Evolutionary conservation across 306 rosid species (phyloP).

Genomic region (Rosa chinensis): DNA sequence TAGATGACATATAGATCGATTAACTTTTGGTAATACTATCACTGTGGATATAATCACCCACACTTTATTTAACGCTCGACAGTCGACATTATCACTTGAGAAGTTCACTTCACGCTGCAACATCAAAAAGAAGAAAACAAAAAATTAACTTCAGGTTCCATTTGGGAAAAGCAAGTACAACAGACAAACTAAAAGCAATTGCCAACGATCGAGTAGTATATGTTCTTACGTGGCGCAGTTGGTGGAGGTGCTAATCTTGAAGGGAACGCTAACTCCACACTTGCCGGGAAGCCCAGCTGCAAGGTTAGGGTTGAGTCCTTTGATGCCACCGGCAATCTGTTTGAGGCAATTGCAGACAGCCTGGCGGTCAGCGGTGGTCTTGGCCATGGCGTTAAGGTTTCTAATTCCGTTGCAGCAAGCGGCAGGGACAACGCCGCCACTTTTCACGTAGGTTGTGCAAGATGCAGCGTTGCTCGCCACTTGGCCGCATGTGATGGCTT

Average conservation of each 20-base stretch:
- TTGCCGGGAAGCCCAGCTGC: conserved; percentile 34
- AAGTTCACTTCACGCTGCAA: background rate
- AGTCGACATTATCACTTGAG: background rate
- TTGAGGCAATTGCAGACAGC: conserved; percentile 43
- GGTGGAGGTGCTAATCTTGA: conserved; percentile 57
- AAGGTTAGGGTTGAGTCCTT: background rate
- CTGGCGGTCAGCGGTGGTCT: conserved; percentile 36
- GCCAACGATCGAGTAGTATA: background rate
- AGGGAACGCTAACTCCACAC: conserved; percentile 57
- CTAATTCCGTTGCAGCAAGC: conserved; percentile 15
- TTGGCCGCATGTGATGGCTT: conserved; percentile 34
- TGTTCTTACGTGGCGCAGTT: conserved; percentile 40
- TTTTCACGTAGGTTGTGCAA: conserved; percentile 11
- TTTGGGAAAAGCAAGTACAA: background rate
- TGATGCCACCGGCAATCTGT: background rate
- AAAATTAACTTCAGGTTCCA: background rate
- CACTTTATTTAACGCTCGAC: background rate
- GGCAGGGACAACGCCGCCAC: background rate
- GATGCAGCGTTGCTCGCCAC: background rate
- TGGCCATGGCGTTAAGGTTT: background rate
- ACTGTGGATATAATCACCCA: background rate
- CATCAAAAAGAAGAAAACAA: background rate
- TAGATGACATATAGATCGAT: background rate
- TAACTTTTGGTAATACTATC: background rate
- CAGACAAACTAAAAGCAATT: background rate